Conservation (phyloP, 1,139 yeast genomes). For the Lodderomyces jiufengensis region DNA sequence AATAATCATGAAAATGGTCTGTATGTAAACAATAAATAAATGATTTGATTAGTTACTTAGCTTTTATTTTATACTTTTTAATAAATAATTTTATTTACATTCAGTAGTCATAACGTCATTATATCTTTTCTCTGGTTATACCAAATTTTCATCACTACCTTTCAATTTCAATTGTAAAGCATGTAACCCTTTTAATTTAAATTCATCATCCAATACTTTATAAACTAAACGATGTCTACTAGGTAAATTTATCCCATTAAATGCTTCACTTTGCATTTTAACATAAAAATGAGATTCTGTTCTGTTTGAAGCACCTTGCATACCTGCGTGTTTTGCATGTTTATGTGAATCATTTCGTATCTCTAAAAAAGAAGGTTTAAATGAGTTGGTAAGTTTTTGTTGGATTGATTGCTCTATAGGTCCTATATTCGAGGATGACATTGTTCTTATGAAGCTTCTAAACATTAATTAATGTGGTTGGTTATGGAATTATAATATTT, state of each 20-base stretch:
- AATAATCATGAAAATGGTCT: slow-evolving; percentile 11
- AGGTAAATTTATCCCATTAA: slow-evolving; percentile 66
- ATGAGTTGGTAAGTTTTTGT: slow-evolving; percentile 40
- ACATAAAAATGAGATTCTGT: slow-evolving; percentile 81
- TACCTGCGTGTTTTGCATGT: slow-evolving; percentile 86
- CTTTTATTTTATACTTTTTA: slow-evolving; percentile 4
- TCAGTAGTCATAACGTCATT: neutral
- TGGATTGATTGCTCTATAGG: slow-evolving; percentile 16
- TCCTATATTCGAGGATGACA: slow-evolving; percentile 15
- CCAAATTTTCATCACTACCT: slow-evolving; percentile 60
- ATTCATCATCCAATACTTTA: slow-evolving; percentile 64
- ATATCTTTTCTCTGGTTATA: slow-evolving; percentile 12
- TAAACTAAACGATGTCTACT: slow-evolving; percentile 79
- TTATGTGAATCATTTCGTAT: slow-evolving; percentile 80
- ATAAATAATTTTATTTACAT: neutral
- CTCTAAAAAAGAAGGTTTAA: slow-evolving; percentile 52
- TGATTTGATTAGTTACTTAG: slow-evolving; percentile 3
- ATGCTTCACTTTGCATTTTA: slow-evolving; percentile 67
- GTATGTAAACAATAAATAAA: slow-evolving; percentile 5
- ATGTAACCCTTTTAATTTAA: slow-evolving; percentile 71
- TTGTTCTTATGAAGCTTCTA: slow-evolving; percentile 9
- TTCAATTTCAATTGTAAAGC: slow-evolving; percentile 85
- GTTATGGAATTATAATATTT: too few species aligned
- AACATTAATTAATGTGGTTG: slow-evolving; percentile 8
- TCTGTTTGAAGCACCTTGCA: slow-evolving; percentile 68